Percentiles rank a stretch among this genome's conserved stretches.
Evolutionary conservation across 2,329 filamentous ascomycete genomes (phyloP).

Genomic region (Davidsoniella neocaledoniae): DNA sequence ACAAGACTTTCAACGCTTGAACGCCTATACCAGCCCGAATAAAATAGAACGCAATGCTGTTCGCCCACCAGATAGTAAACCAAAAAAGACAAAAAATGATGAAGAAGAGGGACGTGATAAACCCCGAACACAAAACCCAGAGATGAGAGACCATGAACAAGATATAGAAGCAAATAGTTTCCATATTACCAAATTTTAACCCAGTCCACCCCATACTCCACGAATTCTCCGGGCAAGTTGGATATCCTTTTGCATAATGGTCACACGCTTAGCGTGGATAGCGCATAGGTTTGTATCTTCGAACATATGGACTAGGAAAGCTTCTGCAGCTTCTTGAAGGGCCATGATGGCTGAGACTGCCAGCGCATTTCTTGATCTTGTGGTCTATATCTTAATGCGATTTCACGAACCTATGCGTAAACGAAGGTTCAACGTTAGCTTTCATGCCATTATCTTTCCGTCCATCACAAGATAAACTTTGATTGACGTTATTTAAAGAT

Average conservation of each 20-base stretch:
- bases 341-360: slow-evolving; percentile 94
- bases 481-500: not conserved
- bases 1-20: not conserved
- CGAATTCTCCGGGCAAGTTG: slow-evolving; percentile 73
- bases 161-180: not conserved
- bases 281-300: slow-evolving; percentile 93
- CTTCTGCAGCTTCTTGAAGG: slow-evolving; percentile 89
- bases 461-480: not conserved
- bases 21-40: slow-evolving; percentile 6
- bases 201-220: slow-evolving; percentile 55
- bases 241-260: slow-evolving; percentile 96
- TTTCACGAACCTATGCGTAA: slow-evolving; percentile 46
- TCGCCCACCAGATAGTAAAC: not conserved
- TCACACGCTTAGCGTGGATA: slow-evolving; percentile 90
- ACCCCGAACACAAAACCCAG: not conserved
- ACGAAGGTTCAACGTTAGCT: slow-evolving; percentile 11
- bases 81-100: not conserved
- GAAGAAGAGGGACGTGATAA: not conserved
- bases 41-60: not conserved
- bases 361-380: slow-evolving; percentile 61
- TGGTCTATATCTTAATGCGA: slow-evolving; percentile 48
- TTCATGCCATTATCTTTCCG: not conserved
- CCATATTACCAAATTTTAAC: slow-evolving; percentile 25
- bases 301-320: slow-evolving; percentile 90
- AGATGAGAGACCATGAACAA: not conserved